phyloP scores from a whole-genome alignment of 2,329 filamentous ascomycete species.

The Pseudomassariella vexata region DNA sequence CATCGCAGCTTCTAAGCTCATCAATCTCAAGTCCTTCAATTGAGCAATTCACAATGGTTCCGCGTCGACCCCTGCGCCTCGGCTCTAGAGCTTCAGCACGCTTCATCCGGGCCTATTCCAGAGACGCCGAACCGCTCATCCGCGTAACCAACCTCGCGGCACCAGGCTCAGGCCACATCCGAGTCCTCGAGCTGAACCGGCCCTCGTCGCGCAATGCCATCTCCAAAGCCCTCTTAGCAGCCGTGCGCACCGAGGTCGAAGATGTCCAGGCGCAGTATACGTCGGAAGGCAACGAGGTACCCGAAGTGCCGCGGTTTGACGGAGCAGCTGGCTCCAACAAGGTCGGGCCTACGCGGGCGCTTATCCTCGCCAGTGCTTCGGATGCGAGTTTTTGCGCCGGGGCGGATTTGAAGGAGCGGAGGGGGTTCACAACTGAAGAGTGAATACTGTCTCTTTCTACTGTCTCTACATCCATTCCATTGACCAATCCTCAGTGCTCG shows the following conservation, averaged over 20 bases:
- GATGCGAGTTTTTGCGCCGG: constrained; percentile 89
- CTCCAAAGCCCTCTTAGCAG: constrained; percentile 68
- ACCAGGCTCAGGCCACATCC: constrained; percentile 75
- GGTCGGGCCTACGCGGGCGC: constrained; percentile 63
- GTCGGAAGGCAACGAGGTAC: constrained; percentile 45
- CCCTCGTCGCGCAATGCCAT: constrained; percentile 86
- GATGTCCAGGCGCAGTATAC: constrained; percentile 61
- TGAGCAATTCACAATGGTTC: constrained; percentile 22
- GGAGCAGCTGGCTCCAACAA: constrained; percentile 37
- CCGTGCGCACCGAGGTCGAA: constrained; percentile 67
- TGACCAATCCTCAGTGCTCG: neutral
- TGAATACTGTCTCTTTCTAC: constrained; percentile 35
- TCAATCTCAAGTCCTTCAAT: too few relatives aligned
- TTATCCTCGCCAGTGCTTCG: constrained; percentile 80
- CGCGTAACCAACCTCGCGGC: constrained; percentile 71
- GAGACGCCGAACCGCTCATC: constrained; percentile 47
- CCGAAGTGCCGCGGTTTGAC: constrained; percentile 32
- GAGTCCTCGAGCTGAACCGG: constrained; percentile 81
- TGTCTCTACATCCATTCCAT: neutral
- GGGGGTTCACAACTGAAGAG: constrained; percentile 72
- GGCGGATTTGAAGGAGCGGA: constrained; percentile 86
- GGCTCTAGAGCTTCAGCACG: constrained; percentile 11
- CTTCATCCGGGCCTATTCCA: constrained; percentile 31
- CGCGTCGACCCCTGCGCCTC: constrained; percentile 17
- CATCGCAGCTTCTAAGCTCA: too few relatives aligned